Conservation (phyloP, 306 rosid genomes). For the Dryas octopetala region DNA sequence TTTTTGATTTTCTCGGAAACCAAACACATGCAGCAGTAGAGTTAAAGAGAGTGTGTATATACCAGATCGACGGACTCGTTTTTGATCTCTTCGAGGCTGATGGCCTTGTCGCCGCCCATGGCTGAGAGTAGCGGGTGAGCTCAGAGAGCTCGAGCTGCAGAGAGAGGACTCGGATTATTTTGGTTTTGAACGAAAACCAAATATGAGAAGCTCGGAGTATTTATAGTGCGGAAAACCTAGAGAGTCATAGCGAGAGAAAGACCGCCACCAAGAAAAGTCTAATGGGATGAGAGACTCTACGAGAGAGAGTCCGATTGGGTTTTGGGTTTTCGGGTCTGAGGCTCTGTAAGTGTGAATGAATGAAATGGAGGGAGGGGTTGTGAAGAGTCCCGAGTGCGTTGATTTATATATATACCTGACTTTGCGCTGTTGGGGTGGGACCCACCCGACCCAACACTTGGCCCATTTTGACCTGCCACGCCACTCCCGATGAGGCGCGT, state of each 20-base stretch:
- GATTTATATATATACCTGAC: slow-evolving; percentile 10
- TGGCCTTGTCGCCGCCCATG: slow-evolving; percentile 59
- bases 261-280: neutral
- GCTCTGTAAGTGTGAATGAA: neutral
- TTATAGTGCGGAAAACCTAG: neutral
- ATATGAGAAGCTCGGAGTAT: neutral
- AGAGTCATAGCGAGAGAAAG: neutral
- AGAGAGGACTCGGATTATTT: neutral
- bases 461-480: neutral
- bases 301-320: neutral
- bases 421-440: neutral
- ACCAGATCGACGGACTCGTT: slow-evolving; percentile 95
- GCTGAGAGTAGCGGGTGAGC: slow-evolving; percentile 3
- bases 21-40: slow-evolving; percentile 20
- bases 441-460: neutral
- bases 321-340: slow-evolving; percentile 1
- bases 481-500: slow-evolving; percentile 3
- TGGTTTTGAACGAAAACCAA: neutral
- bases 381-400: neutral
- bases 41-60: neutral
- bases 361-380: neutral
- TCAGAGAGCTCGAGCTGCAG: slow-evolving; percentile 1
- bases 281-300: neutral
- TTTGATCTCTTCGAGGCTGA: slow-evolving; percentile 86
- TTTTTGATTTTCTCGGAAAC: neutral